Evolutionary conservation across 495 filamentous ascomycete genomes (phyloP).

Genomic region (Oidiodendron maius): DNA sequence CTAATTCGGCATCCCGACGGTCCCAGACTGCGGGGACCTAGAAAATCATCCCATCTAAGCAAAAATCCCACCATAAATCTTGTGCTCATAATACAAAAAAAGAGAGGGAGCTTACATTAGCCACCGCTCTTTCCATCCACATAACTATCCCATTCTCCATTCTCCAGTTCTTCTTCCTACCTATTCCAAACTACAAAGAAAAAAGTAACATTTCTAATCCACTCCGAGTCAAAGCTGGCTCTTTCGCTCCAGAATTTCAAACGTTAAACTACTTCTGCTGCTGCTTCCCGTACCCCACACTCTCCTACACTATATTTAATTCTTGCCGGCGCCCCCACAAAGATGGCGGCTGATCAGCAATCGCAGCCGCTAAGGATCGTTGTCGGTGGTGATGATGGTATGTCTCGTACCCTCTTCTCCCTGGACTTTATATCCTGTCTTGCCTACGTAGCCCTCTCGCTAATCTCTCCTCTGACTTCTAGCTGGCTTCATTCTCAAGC

Average conservation of each 20-base stretch:
- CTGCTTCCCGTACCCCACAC: slow-evolving; percentile 6
- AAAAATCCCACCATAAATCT: too few species aligned
- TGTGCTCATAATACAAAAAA: too few species aligned
- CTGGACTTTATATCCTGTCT: background rate
- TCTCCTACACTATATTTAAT: background rate
- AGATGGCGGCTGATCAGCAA: slow-evolving; percentile 5
- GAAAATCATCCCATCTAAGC: too few species aligned
- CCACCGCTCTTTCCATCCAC: too few species aligned
- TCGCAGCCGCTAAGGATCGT: slow-evolving; percentile 17
- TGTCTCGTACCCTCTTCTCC: too few species aligned
- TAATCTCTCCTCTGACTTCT: slow-evolving; percentile 25
- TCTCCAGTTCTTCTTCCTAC: background rate
- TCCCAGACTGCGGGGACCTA: too few species aligned
- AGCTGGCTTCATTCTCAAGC: slow-evolving; percentile 74
- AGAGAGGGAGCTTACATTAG: too few species aligned
- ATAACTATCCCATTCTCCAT: too few species aligned
- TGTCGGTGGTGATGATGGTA: slow-evolving; percentile 20
- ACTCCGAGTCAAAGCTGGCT: too few species aligned
- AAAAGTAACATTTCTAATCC: background rate
- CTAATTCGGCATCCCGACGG: too few species aligned
- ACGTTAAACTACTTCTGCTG: background rate
- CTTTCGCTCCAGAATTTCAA: too few species aligned
- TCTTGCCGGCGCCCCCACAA: slow-evolving; percentile 4
- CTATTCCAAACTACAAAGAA: background rate
- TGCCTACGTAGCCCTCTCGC: background rate